Base-by-base conservation (phyloP, 371 early-diverging fungal species). In the Mucor sp. region DNA sequence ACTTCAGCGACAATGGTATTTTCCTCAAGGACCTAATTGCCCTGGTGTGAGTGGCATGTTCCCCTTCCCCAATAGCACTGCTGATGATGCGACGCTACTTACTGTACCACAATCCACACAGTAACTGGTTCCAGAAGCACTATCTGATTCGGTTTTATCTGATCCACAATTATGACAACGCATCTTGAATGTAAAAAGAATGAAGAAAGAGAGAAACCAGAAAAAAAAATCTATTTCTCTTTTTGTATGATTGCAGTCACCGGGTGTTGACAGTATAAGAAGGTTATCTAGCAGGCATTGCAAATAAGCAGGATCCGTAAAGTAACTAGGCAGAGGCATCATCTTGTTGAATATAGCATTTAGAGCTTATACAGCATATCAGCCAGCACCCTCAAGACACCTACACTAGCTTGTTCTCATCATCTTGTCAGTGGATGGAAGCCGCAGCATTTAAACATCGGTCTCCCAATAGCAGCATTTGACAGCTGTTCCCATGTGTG, bases 11-110 rank as follows among this genome's bases (percentile, higher is more conserved):
- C 96, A 65, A 99, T 97, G 23, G 90, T 86, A 78, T 96, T 97
- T 72, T 99, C 98, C 80, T 99, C 99, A 57, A 95, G 72, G n/a
- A 99, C 98, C 91, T 95, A 75, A n/a, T n/a, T n/a, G n/a, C n/a
- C 17, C 14, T 65, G 23, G 6, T 43, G 1, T 39, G 3, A 21
- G 23, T 41, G 11, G 28, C 39, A 28, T n/a, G 27, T 62, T 3
- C n/a, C 30, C 30, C 6, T 30, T 2, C 6, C 2, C 30, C 23
- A 21, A 7, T 14, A 11, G 7, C 19, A 25, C 27, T 6, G 55
- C 30, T 15, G 35, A 3, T 44, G 15, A 28, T 8, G 25, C 4
- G 35, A 30, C 2, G 6, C 15, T 56, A 78, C 80, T 79, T 86
- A 87, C 88, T 33, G 79, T 82, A 78, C 92, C 92, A 62, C 92